These are phyloP conservation scores for Carex arenaria DNA, from an alignment of 202 grass and related monocot genomes.

Conservation along the genomic window DNA sequence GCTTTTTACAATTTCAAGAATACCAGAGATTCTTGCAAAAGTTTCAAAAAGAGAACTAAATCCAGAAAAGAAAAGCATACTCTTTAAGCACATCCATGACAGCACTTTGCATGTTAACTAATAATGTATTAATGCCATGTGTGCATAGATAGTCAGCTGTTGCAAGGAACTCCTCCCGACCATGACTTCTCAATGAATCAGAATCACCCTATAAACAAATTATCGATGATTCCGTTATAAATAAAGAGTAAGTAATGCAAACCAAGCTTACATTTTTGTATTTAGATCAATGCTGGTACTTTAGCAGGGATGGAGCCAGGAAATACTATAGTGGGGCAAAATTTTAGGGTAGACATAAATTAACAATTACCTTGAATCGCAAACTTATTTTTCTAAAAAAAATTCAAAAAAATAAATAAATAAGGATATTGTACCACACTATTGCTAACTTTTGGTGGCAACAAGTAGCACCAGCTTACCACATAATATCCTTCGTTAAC, in stretches of 20 bases:
- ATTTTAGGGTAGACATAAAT: too few relatives aligned
- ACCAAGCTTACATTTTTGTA: background rate
- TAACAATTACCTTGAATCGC: too few relatives aligned
- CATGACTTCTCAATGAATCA: conserved; percentile 48
- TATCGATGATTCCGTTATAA: background rate
- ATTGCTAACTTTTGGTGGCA: background rate
- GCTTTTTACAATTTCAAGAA: background rate
- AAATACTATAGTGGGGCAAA: too few relatives aligned
- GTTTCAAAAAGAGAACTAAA: background rate
- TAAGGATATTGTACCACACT: background rate
- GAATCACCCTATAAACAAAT: conserved; percentile 56
- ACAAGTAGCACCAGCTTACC: background rate
- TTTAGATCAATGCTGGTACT: background rate
- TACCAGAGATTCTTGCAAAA: background rate
- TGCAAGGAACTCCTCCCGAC: conserved; percentile 68
- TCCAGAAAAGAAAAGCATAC: conserved; percentile 45
- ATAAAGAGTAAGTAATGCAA: background rate
- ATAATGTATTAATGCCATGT: conserved; percentile 62
- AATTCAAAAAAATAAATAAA: too few relatives aligned
- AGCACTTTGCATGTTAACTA: conserved; percentile 60
- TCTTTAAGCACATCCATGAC: conserved; percentile 79
- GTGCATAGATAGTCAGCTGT: conserved; percentile 82
- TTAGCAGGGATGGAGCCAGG: background rate
- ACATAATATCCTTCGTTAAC: background rate
- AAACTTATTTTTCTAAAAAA: too few relatives aligned